Conservation (phyloP, 345 rosid genomes). For the Tarenaya hassleriana region DNA sequence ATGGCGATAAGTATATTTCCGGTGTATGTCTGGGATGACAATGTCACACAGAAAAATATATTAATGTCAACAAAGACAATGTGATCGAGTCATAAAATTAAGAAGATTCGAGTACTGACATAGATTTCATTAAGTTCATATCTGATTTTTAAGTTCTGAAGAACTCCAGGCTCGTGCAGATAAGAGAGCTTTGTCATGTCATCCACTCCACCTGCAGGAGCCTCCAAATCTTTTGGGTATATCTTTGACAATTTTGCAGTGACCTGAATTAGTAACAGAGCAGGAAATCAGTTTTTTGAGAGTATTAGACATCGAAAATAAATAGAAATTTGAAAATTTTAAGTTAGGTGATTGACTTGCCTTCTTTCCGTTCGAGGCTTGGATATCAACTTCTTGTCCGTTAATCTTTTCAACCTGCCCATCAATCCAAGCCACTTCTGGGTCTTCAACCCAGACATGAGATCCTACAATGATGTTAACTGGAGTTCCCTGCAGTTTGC, state of each 20-base stretch:
- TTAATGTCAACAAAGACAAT: too few species aligned
- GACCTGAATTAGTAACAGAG: too few species aligned
- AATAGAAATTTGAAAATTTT: too few species aligned
- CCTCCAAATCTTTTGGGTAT: slow-evolving; percentile 82
- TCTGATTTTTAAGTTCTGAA: slow-evolving; percentile 66
- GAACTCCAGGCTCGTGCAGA: slow-evolving; percentile 95
- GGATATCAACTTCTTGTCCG: slow-evolving; percentile 49
- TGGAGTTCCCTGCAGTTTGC: slow-evolving; percentile 48
- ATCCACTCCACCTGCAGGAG: slow-evolving; percentile 81
- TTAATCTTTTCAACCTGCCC: slow-evolving; percentile 67
- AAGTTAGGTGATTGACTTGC: too few species aligned
- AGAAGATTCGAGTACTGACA: slow-evolving; percentile 51
- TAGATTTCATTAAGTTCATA: slow-evolving; percentile 82
- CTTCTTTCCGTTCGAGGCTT: slow-evolving; percentile 55
- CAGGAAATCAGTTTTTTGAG: too few species aligned
- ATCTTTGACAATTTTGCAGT: slow-evolving; percentile 48
- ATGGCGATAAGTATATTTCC: slow-evolving; percentile 96
- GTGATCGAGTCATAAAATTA: too few species aligned
- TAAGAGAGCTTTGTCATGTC: slow-evolving; percentile 97
- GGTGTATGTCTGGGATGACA: slow-evolving; percentile 63
- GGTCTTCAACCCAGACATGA: slow-evolving; percentile 81
- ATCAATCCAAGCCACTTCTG: slow-evolving; percentile 79
- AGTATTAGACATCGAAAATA: too few species aligned
- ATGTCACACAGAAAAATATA: not conserved
- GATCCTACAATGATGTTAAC: slow-evolving; percentile 57